Percentiles rank a stretch among this genome's conserved stretches.
Conservation (phyloP, 495 filamentous ascomycete species). For the Beverwykella pulmonaria region DNA sequence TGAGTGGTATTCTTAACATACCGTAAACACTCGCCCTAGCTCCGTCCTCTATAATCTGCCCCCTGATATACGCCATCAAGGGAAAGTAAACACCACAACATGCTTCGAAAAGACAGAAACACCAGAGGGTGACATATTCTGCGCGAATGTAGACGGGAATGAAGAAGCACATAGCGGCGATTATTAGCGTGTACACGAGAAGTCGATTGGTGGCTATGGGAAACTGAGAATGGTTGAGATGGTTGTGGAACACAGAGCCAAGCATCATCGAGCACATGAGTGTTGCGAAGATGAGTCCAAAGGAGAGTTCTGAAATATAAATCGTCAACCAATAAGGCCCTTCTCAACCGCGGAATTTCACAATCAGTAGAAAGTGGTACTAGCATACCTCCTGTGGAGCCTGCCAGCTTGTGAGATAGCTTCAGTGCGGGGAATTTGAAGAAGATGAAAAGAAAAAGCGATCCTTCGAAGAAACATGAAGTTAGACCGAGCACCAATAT, state of each 20-base stretch:
- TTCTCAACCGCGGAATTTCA: no score
- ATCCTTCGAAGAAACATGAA: constrained; percentile 59
- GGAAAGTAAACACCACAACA: constrained; percentile 60
- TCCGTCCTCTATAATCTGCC: constrained; percentile 53
- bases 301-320: constrained; percentile 48
- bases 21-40: constrained; percentile 57
- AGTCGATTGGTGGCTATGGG: constrained; percentile 38
- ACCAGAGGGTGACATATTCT: constrained; percentile 52
- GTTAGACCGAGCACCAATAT: constrained; percentile 52
- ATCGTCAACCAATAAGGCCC: background rate
- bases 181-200: constrained; percentile 49
- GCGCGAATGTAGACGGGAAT: background rate
- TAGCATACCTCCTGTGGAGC: constrained; percentile 12
- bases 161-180: constrained; percentile 42
- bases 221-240: background rate
- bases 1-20: constrained; percentile 56
- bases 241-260: background rate
- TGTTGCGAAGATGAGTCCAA: constrained; percentile 59
- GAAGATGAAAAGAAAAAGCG: constrained; percentile 64
- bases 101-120: constrained; percentile 57
- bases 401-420: constrained; percentile 42
- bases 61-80: constrained; percentile 55
- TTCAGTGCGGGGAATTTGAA: constrained; percentile 58
- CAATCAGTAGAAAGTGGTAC: no score
- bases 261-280: constrained; percentile 53